Conservation (phyloP, 371 early-diverging fungal genomes). For the Coemansia sp. region DNA sequence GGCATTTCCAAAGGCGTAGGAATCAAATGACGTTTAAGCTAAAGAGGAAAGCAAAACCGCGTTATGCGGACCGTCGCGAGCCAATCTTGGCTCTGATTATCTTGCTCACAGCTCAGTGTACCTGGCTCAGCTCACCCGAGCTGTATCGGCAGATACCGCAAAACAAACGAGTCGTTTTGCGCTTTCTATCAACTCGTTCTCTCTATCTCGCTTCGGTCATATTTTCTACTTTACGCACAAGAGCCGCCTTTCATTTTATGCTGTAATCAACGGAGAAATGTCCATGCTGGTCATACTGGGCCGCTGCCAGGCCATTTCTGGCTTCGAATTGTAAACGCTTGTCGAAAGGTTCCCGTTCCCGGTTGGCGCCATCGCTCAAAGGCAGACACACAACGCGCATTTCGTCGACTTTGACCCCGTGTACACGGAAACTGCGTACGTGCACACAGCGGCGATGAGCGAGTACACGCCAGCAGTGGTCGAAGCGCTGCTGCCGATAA, state of each 20-base stretch:
- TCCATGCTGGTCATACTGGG: constrained; percentile 47
- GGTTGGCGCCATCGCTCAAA: constrained; percentile 19
- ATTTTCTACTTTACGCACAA: neutral
- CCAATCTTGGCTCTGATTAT: too few species aligned
- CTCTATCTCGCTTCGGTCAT: neutral
- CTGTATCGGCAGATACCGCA: too few species aligned
- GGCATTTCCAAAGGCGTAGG: too few species aligned
- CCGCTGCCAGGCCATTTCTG: constrained; percentile 38
- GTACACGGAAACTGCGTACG: neutral
- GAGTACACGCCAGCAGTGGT: constrained; percentile 29
- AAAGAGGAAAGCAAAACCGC: too few species aligned
- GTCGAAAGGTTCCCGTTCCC: constrained; percentile 39
- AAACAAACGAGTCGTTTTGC: too few species aligned
- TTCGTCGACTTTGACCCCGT: constrained; percentile 31
- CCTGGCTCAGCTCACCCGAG: too few species aligned
- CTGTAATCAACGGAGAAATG: constrained; percentile 6
- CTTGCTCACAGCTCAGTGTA: too few species aligned
- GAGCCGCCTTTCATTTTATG: neutral
- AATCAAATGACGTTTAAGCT: too few species aligned
- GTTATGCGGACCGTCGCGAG: too few species aligned
- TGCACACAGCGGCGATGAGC: constrained; percentile 15
- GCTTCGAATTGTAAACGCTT: constrained; percentile 35
- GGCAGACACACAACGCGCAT: constrained; percentile 38
- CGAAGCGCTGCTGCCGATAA: constrained; percentile 2
- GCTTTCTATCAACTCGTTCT: too few species aligned